These are phyloP conservation scores for Jackrogersella minutella DNA, from an alignment of 495 filamentous ascomycete genomes.

Conservation along the genomic window DNA sequence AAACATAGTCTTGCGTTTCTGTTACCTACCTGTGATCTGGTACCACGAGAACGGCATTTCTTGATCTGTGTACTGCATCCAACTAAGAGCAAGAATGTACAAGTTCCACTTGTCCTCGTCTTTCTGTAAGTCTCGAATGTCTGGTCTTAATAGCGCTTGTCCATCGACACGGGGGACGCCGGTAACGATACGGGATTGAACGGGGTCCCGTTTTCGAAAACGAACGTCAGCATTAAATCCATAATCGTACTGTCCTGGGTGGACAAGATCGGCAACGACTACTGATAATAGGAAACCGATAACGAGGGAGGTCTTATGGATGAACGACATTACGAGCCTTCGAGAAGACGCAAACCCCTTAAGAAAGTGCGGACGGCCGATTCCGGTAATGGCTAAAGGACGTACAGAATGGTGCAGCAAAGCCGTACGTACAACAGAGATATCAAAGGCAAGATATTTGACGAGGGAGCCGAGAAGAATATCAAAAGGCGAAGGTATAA, in stretches of 20 bases:
- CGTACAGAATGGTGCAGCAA: constrained; percentile 18
- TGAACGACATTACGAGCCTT: constrained; percentile 17
- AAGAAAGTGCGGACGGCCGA: constrained; percentile 5
- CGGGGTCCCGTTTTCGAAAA: constrained; percentile 34
- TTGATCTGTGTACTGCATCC: constrained; percentile 64
- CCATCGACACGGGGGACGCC: constrained; percentile 42
- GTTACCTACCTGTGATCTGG: constrained; percentile 61
- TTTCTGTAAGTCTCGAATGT: constrained; percentile 66
- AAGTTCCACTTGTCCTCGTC: constrained; percentile 66
- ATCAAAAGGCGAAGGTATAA: not conserved
- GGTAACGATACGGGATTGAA: constrained; percentile 41
- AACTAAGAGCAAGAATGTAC: constrained; percentile 63
- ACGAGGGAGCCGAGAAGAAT: not conserved
- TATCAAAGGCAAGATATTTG: constrained; percentile 1
- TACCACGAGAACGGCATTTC: constrained; percentile 65
- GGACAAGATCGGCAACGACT: constrained; percentile 18
- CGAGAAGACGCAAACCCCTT: not conserved
- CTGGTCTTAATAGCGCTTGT: constrained; percentile 44
- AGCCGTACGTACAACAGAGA: constrained; percentile 22
- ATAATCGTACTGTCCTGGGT: constrained; percentile 50
- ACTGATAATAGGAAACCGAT: constrained; percentile 17
- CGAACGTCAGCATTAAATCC: constrained; percentile 47
- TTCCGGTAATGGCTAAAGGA: constrained; percentile 12
- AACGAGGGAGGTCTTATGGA: constrained; percentile 11
- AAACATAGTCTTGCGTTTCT: constrained; percentile 1